Conservation (phyloP, 2,329 filamentous ascomycete species). For the Trichoderma koningiopsis region DNA sequence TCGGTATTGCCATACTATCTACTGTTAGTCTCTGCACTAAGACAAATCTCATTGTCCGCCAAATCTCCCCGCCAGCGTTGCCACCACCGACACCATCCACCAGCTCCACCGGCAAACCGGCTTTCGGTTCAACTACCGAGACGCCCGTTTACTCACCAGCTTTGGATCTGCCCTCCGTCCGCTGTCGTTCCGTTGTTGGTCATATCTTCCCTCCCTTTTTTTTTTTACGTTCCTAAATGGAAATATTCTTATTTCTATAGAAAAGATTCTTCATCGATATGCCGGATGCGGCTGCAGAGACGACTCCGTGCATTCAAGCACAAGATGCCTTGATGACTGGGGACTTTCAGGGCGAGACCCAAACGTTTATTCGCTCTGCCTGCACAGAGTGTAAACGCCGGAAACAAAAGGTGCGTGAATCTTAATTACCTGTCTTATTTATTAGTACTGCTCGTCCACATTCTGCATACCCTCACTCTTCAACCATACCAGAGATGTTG, state of each 20-base stretch:
- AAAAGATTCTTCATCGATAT: background rate
- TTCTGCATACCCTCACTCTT: too few relatives aligned
- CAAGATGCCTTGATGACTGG: background rate
- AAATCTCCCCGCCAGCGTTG: background rate
- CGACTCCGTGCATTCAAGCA: background rate
- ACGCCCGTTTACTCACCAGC: background rate
- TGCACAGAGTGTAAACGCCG: constrained; percentile 48
- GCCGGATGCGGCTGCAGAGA: background rate
- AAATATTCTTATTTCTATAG: background rate
- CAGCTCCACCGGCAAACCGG: background rate
- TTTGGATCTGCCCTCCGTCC: background rate
- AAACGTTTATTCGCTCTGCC: constrained; percentile 32
- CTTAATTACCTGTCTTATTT: background rate
- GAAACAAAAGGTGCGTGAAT: constrained; percentile 42
- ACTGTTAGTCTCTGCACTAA: background rate
- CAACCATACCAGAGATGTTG: background rate
- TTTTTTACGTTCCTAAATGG: background rate
- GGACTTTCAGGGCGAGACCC: background rate
- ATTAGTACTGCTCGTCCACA: background rate
- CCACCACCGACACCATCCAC: background rate
- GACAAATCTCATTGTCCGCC: background rate
- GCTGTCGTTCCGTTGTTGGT: background rate
- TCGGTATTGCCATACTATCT: background rate
- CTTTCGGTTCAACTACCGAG: background rate
- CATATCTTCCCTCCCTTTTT: background rate